Base-by-base conservation (phyloP, 2,329 filamentous ascomycete species). In the Hypoxylon sp. region DNA sequence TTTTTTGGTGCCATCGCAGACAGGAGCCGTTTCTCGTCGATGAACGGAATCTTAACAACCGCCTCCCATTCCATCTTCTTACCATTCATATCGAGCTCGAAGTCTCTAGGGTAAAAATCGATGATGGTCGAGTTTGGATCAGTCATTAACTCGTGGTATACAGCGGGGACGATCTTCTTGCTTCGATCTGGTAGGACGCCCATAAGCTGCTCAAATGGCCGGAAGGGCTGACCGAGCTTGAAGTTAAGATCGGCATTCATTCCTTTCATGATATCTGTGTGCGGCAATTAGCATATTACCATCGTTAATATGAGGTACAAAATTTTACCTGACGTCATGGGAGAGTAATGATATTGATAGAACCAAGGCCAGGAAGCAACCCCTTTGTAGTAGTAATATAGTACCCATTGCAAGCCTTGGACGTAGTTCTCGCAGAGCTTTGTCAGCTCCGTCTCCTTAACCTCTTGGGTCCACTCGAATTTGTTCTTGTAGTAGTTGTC, bases 61-160 rank as follows among this genome's bases (percentile, higher is more conserved):
- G 94, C 94, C 69, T 99, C 94, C 94, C 94, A 99, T 59, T 99
- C 95, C 89, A 96, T 95, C 76, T 96, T 99, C 78, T 99, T 99
- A 52, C 94, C 95, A 64, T 99, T 97, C 94, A 99, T 97, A 69
- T 99, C 95, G 29, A 99, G 79, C 60, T 95, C 91, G 66, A 99
- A 99, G 64, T 99, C 94, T 63, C 93, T 84, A 2, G 94, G 94
- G 66, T 99, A 99, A 70, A 99, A 99, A 69, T 99, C 94, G 66
- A 96, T 89, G 69, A 99, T 99, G 2, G 94, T 91, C 11, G 93
- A 97, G 11, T 89, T 83, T 2, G 88, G 80, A 46, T 89, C 89
- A 1, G 91, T 97, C 94, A 99, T 99, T 37, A 99, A 78, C 17
- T 90, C 85, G 72, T 94, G 90, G 71, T 96, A 97, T 3, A 91